Percentiles rank a stretch among this genome's conserved stretches.
Evolutionary conservation across 192 early-diverging fungal species (phyloP).

Genomic region (Backusella liffmaniae): DNA sequence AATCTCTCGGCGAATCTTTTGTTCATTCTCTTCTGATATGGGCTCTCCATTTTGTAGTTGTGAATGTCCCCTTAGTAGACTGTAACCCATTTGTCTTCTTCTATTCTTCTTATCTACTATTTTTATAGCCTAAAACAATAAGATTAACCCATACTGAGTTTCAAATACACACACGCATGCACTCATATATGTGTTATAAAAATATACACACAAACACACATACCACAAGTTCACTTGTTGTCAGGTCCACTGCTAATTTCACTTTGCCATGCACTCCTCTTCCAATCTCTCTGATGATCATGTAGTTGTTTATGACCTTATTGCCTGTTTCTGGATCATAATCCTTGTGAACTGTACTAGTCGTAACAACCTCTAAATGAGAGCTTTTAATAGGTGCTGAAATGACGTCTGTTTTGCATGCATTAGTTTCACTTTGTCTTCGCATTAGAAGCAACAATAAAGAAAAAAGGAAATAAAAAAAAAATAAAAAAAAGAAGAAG

Average conservation of each 20-base stretch:
- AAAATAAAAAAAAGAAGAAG: background rate
- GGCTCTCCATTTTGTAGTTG: constrained; percentile 22
- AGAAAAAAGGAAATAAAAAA: background rate
- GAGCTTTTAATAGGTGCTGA: background rate
- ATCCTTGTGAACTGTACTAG: constrained; percentile 70
- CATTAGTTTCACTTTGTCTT: constrained; percentile 1
- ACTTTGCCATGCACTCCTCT: constrained; percentile 97
- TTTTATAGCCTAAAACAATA: constrained; percentile 59
- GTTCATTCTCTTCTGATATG: constrained; percentile 50
- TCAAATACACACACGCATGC: background rate
- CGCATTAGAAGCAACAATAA: background rate
- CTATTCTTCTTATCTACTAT: constrained; percentile 67
- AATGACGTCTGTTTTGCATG: background rate
- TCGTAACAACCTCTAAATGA: constrained; percentile 14
- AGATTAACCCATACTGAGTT: background rate
- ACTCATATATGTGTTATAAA: too few relatives aligned
- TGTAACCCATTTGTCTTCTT: constrained; percentile 40
- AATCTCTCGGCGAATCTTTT: constrained; percentile 94
- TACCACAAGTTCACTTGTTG: constrained; percentile 77
- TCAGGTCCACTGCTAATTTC: constrained; percentile 79
- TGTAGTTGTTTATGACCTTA: constrained; percentile 96
- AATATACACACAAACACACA: background rate
- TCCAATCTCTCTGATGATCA: constrained; percentile 88
- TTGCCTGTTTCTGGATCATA: constrained; percentile 85
- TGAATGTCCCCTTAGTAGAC: constrained; percentile 23